These are phyloP conservation scores for Berkeleyomyces rouxiae DNA, from an alignment of 2,329 filamentous ascomycete species.

Conservation along the genomic window DNA sequence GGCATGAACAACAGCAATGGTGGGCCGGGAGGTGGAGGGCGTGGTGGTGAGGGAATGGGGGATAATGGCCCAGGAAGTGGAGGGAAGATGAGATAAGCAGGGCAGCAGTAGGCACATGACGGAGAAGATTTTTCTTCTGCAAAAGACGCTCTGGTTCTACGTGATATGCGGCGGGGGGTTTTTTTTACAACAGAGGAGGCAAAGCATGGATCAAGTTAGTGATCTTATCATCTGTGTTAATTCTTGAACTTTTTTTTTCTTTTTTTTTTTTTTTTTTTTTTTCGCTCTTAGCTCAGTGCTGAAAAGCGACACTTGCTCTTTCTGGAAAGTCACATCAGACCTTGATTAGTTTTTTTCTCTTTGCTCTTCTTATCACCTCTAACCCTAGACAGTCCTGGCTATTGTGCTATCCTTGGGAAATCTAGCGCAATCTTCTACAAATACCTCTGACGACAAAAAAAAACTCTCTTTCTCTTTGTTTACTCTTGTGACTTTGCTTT, in stretches of 20 bases:
- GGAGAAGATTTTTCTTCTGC: too few species aligned
- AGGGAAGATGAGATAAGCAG: background rate
- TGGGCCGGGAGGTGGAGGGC: background rate
- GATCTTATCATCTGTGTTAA: background rate
- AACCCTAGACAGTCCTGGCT: background rate
- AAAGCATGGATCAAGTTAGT: background rate
- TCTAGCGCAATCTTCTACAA: background rate
- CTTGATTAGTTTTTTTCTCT: background rate
- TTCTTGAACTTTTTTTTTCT: background rate
- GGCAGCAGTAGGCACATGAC: too few species aligned
- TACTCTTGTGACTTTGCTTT: background rate
- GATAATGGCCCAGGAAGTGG: background rate
- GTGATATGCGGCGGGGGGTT: too few species aligned
- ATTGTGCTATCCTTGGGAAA: background rate
- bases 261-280: background rate
- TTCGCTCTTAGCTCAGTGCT: background rate
- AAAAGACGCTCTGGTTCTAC: too few species aligned
- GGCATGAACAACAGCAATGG: background rate
- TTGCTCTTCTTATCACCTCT: background rate
- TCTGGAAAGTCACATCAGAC: background rate
- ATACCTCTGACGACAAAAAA: background rate
- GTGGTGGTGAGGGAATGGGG: background rate
- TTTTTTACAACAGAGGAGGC: too few species aligned
- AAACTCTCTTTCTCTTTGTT: background rate
- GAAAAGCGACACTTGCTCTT: background rate